Evolutionary conservation across 371 early-diverging fungal genomes (phyloP).

Genomic region (Coemansia sp.): DNA sequence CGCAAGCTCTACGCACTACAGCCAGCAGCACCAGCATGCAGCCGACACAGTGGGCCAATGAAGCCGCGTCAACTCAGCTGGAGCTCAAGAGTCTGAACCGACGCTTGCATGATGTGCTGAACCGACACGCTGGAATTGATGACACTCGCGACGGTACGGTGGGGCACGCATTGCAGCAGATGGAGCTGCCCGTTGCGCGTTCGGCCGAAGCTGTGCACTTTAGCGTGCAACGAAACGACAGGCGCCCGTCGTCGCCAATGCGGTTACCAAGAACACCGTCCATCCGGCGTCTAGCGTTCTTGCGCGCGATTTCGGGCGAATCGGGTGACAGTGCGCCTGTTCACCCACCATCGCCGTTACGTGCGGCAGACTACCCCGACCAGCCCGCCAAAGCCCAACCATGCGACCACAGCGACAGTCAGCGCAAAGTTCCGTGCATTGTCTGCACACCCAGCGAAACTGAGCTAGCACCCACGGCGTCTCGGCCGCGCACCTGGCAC

Average conservation of each 20-base stretch:
- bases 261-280: conserved; percentile 17
- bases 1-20: background rate
- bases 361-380: too few relatives aligned
- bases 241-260: background rate
- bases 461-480: background rate
- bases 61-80: background rate
- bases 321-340: too few relatives aligned
- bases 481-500: conserved; percentile 6
- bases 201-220: too few relatives aligned
- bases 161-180: too few relatives aligned
- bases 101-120: conserved; percentile 32
- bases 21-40: background rate
- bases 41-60: background rate
- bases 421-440: conserved; percentile 5
- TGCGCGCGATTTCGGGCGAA: conserved; percentile 8
- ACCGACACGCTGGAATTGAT: conserved; percentile 1
- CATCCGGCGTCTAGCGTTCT: conserved; percentile 23
- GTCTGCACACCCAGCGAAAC: background rate
- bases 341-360: too few relatives aligned
- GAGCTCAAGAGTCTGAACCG: conserved; percentile 28
- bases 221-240: too few relatives aligned
- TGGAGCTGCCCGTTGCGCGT: too few relatives aligned
- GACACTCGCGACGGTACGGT: too few relatives aligned
- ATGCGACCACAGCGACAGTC: background rate
- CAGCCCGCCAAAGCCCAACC: too few relatives aligned